phyloP scores from a whole-genome alignment of 495 filamentous ascomycete genomes.

The Neurospora sp. region DNA sequence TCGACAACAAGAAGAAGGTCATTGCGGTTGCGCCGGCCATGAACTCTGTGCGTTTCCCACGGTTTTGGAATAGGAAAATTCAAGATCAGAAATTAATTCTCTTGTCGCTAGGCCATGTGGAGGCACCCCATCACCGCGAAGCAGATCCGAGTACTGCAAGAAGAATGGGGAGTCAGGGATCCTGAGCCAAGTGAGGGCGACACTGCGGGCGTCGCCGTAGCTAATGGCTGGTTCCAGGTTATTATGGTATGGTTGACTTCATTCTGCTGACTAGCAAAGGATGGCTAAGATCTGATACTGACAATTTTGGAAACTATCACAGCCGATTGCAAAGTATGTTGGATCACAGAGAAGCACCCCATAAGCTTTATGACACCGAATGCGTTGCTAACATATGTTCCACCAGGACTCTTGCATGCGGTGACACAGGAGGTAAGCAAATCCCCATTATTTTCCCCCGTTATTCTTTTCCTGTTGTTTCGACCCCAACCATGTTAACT shows the following conservation, averaged over 20 bases:
- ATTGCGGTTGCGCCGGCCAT: conserved; percentile 49
- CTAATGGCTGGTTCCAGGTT: conserved; percentile 64
- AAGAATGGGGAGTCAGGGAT: conserved; percentile 62
- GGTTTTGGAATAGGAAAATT: neutral
- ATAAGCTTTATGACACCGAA: neutral
- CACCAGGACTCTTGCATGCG: conserved; percentile 19
- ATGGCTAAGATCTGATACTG: neutral
- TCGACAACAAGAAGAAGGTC: conserved; percentile 43
- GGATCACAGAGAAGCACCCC: too few relatives aligned
- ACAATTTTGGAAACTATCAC: neutral
- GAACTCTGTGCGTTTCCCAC: conserved; percentile 17
- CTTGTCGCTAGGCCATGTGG: conserved; percentile 58
- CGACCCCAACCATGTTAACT: neutral
- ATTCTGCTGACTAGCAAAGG: too few relatives aligned
- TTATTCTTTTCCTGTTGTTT: neutral
- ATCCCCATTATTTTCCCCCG: neutral
- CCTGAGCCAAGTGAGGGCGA: conserved; percentile 33
- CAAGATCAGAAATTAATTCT: neutral
- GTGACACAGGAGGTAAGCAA: conserved; percentile 22
- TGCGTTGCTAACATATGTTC: neutral
- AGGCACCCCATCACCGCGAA: conserved; percentile 66
- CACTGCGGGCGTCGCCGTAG: neutral
- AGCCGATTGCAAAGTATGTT: conserved; percentile 15
- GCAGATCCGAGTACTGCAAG: conserved; percentile 55
- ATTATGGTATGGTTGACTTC: conserved; percentile 32